phyloP scores from a whole-genome alignment of 1,284 basidiomycete species.

The Cryptococcus sp. region DNA sequence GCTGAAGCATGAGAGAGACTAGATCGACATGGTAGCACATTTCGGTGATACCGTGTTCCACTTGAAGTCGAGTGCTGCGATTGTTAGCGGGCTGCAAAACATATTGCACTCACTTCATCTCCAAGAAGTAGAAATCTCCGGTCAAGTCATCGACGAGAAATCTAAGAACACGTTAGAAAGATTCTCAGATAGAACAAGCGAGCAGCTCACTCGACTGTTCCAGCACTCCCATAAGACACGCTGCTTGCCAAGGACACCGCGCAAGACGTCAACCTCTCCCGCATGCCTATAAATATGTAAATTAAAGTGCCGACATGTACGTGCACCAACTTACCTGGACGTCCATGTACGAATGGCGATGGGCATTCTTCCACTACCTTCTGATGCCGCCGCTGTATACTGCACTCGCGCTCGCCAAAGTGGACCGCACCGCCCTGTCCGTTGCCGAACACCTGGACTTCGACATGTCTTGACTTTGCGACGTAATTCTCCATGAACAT shows the following conservation, averaged over 20 bases:
- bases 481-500: slow-evolving; percentile 68
- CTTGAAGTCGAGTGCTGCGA: slow-evolving; percentile 37
- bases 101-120: slow-evolving; percentile 62
- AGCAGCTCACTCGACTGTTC: slow-evolving; percentile 33
- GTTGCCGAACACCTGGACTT: slow-evolving; percentile 72
- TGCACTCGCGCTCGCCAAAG: slow-evolving; percentile 71
- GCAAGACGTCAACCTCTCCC: slow-evolving; percentile 27
- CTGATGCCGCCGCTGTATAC: slow-evolving; percentile 69
- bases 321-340: slow-evolving; percentile 12
- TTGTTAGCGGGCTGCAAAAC: not conserved
- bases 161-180: slow-evolving; percentile 9
- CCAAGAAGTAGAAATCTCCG: slow-evolving; percentile 66
- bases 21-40: slow-evolving; percentile 63
- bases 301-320: not conserved
- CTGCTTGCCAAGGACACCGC: slow-evolving; percentile 27
- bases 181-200: not conserved
- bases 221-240: slow-evolving; percentile 31
- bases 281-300: slow-evolving; percentile 18
- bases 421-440: slow-evolving; percentile 61
- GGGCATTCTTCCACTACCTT: slow-evolving; percentile 70
- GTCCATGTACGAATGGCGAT: slow-evolving; percentile 21
- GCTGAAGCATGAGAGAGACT: slow-evolving; percentile 62
- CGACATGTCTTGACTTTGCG: slow-evolving; percentile 59
- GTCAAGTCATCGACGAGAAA: slow-evolving; percentile 35
- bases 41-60: slow-evolving; percentile 72